Evolutionary conservation across 1,284 basidiomycete species (phyloP).

Genomic region (Ceratobasidium sp.): DNA sequence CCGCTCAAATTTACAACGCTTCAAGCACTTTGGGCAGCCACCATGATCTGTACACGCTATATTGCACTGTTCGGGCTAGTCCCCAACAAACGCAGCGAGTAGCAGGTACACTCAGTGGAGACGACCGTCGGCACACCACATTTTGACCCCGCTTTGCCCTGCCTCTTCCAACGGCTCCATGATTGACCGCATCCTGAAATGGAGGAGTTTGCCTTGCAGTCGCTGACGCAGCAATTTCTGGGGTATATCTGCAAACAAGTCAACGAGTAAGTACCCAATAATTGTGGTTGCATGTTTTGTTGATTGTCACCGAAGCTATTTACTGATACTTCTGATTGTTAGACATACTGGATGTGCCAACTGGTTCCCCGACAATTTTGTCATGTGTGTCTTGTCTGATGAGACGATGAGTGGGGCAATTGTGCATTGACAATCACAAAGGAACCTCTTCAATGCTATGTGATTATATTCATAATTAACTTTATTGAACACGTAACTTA

Average conservation of each 20-base stretch:
- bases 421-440: slow-evolving; percentile 17
- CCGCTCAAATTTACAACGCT: neutral
- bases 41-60: slow-evolving; percentile 33
- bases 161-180: slow-evolving; percentile 1
- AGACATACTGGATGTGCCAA: slow-evolving; percentile 43
- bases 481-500: neutral
- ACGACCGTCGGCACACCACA: slow-evolving; percentile 44
- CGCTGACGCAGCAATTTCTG: neutral
- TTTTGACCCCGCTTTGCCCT: no score
- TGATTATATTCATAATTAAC: neutral
- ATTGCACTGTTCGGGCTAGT: slow-evolving; percentile 38
- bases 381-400: slow-evolving; percentile 43
- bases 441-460: neutral
- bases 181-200: slow-evolving; percentile 44
- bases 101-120: slow-evolving; percentile 43
- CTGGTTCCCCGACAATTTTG: slow-evolving; percentile 36
- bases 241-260: neutral
- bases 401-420: slow-evolving; percentile 42
- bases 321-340: slow-evolving; percentile 44
- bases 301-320: neutral
- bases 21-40: slow-evolving; percentile 33
- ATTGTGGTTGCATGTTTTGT: slow-evolving; percentile 24
- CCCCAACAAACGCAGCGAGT: slow-evolving; percentile 44
- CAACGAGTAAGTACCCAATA: slow-evolving; percentile 42
- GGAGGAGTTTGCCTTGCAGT: slow-evolving; percentile 42